Evolutionary conservation across 495 filamentous ascomycete species (phyloP), one percentile per base, ranked within the genome.

Genomic region (Lindgomyces ingoldianus): DNA sequence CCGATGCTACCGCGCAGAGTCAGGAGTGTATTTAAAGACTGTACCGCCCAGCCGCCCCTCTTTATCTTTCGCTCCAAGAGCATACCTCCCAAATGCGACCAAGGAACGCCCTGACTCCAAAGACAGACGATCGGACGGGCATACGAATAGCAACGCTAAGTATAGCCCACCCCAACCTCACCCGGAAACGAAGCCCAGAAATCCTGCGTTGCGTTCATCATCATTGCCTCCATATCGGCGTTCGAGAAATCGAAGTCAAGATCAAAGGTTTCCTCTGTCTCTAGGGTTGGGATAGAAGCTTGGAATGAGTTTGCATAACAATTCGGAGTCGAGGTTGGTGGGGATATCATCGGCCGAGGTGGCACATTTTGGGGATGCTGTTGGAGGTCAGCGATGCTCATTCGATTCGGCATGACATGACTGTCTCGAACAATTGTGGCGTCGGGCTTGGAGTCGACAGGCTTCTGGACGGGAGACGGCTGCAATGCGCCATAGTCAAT

Each of bases 401-500:
- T 14, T 19, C n/a, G n/a, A n/a, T n/a, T n/a, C n/a, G n/a, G n/a
- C n/a, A n/a, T n/a, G n/a, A 49, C 25, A 21, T 50, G 18, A 16
- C 57, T 57, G 22, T 49, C 48, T 11, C 64, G 58, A 14, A 62
- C 52, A 29, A 48, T 55, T 8, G 36, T 45, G 11, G 49, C 10
- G 18, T 57, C 54, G 4, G 45, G 39, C 16, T 54, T 26, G 12
- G 57, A 9, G 26, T 62, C 64, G 29, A 63, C 45, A 10, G 60
- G 66, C 25, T 59, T 51, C 41, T 64, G 71, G 30, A 67, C 65
- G 6, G 68, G 70, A 4, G 67, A 68, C 21, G 64, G 64, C 55
- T 73, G 68, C 18, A 73, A 29, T 22, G 68, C 68, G 27, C 71
- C 68, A 44, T 73, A 73, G 47, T 73, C 71, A 25, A 73, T 54